Evolutionary conservation across 2,329 filamentous ascomycete genomes (phyloP).

Genomic region (Colletotrichum acutatum): DNA sequence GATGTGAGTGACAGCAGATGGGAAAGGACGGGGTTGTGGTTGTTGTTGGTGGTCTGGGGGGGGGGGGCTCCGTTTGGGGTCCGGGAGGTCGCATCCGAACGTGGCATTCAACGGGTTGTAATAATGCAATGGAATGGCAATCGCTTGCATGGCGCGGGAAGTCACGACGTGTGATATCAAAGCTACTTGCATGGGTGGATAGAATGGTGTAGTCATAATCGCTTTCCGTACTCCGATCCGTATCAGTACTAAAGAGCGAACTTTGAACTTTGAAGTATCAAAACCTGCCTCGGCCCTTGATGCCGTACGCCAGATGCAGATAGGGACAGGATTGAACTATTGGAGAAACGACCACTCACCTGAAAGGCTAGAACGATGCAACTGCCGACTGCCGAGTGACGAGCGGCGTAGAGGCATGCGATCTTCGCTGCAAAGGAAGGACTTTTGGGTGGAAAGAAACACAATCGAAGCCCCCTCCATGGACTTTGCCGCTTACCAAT

Average conservation of each 20-base stretch:
- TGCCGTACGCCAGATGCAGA: background rate
- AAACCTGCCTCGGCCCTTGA: background rate
- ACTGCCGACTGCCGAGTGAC: slow-evolving; percentile 13
- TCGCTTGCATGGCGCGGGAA: slow-evolving; percentile 13
- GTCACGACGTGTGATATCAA: background rate
- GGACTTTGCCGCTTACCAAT: background rate
- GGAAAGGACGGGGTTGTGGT: background rate
- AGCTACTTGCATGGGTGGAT: background rate
- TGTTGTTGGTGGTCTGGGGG: background rate
- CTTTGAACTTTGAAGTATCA: background rate
- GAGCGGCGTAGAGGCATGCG: background rate
- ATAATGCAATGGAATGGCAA: slow-evolving; percentile 16
- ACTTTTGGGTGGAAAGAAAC: background rate
- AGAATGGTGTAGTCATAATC: too few relatives aligned
- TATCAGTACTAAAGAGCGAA: background rate
- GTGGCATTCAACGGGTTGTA: slow-evolving; percentile 8
- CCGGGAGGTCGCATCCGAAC: slow-evolving; percentile 23
- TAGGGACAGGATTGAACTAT: background rate
- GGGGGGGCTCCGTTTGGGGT: background rate
- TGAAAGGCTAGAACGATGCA: background rate
- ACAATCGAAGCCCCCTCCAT: background rate
- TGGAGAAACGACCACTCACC: background rate
- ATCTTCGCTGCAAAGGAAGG: background rate
- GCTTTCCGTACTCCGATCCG: slow-evolving; percentile 1
- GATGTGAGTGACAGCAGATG: background rate